Evolutionary conservation across 2,329 filamentous ascomycete species (phyloP), one percentile per base, ranked within the genome.

Genomic region (Nemania serpens): DNA sequence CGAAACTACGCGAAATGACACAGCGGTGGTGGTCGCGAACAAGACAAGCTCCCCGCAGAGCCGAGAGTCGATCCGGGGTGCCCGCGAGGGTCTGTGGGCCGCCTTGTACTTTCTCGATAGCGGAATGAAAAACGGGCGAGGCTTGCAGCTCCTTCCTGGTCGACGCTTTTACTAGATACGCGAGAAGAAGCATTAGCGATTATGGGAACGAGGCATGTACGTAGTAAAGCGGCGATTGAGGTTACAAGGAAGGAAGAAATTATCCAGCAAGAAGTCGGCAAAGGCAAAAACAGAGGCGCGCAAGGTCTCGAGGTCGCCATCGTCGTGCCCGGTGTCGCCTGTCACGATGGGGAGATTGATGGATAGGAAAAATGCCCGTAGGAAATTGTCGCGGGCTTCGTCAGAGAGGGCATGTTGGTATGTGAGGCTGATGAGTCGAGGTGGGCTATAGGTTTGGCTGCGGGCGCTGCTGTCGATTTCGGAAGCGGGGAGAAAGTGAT

Each of bases 11-110:
- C 17, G 68, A 67, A 46, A 73, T 62, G 5, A 73, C 69, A 45
- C 71, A 73, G 34, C 71, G 70, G 47, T 71, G 59, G 41, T 65
- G 69, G 59, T 74, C 71, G 17, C 70, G 70, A 20, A 66, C 18
- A 43, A 73, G 69, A 53, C 72, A 74, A n/a, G 48, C 52, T 1
- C 64, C 59, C 17, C 69, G 70, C 5, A 74, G 64, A 56, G 66
- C 60, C 11, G 69, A 66, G 29, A 73, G 18, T 29, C 70, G 66
- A 9, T 66, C 63, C 17, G 64, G 59, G 18, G 71, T 73, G 33
- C 68, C 67, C 4, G 62, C 62, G 51, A 68, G 69, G 10, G 20
- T 59, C 9, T 50, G 61, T 37, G 62, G 42, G 11, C 10, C 43
- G n/a, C 47, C 63, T 42, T 72, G 68, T 20, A 61, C 64, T 29